Evolutionary conservation across 2,329 filamentous ascomycete species (phyloP).

Genomic region (Magnaporthiopsis poae): DNA sequence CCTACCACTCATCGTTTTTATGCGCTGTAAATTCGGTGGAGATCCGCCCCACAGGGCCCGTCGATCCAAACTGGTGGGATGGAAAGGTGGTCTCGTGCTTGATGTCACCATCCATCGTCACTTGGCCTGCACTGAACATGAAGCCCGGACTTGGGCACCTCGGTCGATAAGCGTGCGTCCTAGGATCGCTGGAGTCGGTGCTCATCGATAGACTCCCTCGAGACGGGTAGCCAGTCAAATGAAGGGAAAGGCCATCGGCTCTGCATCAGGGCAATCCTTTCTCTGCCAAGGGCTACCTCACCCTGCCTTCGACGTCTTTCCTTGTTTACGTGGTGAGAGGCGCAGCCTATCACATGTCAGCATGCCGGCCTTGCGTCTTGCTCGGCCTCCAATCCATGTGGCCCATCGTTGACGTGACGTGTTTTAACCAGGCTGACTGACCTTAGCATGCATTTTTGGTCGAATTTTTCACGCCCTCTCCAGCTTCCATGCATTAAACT

Average conservation of each 20-base stretch:
- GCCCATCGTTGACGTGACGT: not conserved
- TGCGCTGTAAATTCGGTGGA: not conserved
- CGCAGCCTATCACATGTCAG: not conserved
- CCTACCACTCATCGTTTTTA: not conserved
- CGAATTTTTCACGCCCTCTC: not conserved
- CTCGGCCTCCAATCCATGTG: not conserved
- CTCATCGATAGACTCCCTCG: not conserved
- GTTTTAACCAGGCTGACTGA: not conserved
- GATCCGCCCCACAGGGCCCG: not conserved
- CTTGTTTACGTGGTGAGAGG: not conserved
- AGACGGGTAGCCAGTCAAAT: not conserved
- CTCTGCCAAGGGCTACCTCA: too few relatives aligned
- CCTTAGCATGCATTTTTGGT: not conserved
- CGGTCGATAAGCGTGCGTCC: too few relatives aligned
- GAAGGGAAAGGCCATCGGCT: not conserved
- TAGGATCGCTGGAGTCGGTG: not conserved
- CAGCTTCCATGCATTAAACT: not conserved
- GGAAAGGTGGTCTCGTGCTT: not conserved
- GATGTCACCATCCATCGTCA: not conserved
- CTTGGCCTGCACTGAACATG: not conserved
- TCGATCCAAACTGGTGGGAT: not conserved
- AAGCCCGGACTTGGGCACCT: not conserved
- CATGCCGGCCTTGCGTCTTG: not conserved
- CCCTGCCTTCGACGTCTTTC: not conserved
- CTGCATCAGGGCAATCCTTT: not conserved